Percentiles rank a stretch among this genome's conserved stretches.
These are phyloP conservation scores for Corniculantispora saksenae DNA, from an alignment of 2,329 filamentous ascomycete species.

Conservation along the genomic window DNA sequence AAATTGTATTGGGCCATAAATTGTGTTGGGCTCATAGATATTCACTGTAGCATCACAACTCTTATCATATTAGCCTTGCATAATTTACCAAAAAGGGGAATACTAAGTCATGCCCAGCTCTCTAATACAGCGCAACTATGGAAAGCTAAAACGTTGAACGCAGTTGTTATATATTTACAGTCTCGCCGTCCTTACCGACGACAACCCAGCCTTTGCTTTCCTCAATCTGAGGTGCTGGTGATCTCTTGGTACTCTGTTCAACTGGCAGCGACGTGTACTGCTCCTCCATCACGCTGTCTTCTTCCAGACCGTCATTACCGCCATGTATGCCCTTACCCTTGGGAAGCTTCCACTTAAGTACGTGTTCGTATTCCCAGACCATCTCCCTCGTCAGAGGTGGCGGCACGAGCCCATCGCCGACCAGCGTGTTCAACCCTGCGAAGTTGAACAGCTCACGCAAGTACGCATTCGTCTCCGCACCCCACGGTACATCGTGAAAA, in stretches of 20 bases:
- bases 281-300: background rate
- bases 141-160: too few relatives aligned
- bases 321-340: background rate
- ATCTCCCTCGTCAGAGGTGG: slow-evolving; percentile 45
- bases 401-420: slow-evolving; percentile 48
- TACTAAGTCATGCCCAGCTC: background rate
- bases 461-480: slow-evolving; percentile 53
- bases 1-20: accelerated
- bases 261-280: background rate
- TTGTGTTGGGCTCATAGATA: too few relatives aligned
- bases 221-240: background rate
- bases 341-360: slow-evolving; percentile 40
- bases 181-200: background rate
- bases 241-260: background rate
- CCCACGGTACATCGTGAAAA: slow-evolving; percentile 57
- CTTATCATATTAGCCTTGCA: background rate
- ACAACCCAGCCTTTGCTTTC: slow-evolving; percentile 1
- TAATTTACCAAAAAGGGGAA: background rate
- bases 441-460: slow-evolving; percentile 47
- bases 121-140: too few relatives aligned
- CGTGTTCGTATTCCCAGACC: slow-evolving; percentile 49
- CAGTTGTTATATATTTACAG: background rate
- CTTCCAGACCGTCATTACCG: background rate
- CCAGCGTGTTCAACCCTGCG: slow-evolving; percentile 49
- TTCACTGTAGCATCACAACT: background rate